These are phyloP conservation scores for Diaporthe ilicicola DNA, from an alignment of 2,329 filamentous ascomycete species.

Conservation along the genomic window DNA sequence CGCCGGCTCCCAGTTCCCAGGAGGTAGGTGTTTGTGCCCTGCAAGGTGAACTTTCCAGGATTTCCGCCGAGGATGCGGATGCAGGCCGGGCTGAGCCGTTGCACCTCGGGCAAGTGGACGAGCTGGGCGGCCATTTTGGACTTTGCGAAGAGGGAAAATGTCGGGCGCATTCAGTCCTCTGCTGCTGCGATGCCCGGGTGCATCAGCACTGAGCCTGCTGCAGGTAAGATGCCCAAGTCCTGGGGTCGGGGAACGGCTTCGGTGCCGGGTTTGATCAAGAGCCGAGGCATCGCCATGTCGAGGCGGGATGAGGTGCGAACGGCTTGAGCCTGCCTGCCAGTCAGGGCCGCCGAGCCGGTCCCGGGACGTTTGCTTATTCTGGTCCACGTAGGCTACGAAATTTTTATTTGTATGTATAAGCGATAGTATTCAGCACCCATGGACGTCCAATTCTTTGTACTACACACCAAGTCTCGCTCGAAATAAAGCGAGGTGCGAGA, in stretches of 20 bases:
- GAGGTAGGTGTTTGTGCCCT: conserved; percentile 95
- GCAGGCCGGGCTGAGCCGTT: conserved; percentile 79
- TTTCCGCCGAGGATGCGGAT: conserved; percentile 91
- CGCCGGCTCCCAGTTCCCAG: conserved; percentile 78
- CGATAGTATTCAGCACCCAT: too few species aligned
- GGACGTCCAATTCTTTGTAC: too few species aligned
- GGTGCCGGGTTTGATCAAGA: background rate
- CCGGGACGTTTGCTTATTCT: background rate
- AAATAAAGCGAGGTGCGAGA: background rate
- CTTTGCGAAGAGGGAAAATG: conserved; percentile 1
- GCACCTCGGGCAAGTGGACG: conserved; percentile 73
- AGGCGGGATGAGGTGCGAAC: conserved; percentile 15
- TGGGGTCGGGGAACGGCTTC: background rate
- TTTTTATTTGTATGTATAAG: too few species aligned
- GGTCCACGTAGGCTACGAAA: too few species aligned
- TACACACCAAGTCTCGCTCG: background rate
- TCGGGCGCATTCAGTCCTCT: conserved; percentile 18
- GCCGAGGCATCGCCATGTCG: conserved; percentile 29
- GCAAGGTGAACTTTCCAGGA: conserved; percentile 80
- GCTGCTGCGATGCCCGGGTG: background rate
- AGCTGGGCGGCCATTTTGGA: conserved; percentile 68
- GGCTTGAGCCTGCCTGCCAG: background rate
- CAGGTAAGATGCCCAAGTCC: background rate
- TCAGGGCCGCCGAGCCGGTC: conserved; percentile 9
- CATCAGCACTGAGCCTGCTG: background rate